Conservation (phyloP, 2,329 filamentous ascomycete species). For the Zasmidium cellare region DNA sequence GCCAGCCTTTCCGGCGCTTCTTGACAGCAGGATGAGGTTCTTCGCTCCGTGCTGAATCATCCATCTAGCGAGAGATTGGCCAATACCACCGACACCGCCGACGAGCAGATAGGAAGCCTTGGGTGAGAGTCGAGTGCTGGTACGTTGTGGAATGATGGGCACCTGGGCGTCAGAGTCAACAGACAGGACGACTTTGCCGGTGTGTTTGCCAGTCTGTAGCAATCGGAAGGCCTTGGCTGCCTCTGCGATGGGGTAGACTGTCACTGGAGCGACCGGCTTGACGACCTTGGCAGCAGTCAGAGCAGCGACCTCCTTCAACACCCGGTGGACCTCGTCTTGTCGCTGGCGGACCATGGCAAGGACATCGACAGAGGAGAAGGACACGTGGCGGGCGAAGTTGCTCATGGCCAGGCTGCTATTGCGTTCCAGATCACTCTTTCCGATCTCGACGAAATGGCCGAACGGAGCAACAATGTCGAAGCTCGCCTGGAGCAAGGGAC, state of each 20-base stretch:
- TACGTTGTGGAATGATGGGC: conserved; percentile 1
- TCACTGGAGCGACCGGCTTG: background rate
- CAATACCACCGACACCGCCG: background rate
- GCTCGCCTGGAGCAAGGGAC: conserved; percentile 28
- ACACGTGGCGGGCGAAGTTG: background rate
- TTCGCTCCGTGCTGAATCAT: conserved; percentile 1
- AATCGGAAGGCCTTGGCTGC: conserved; percentile 19
- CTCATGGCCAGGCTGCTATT: conserved; percentile 18
- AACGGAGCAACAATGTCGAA: conserved; percentile 32
- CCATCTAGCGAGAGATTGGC: conserved; percentile 1
- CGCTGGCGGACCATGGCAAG: background rate
- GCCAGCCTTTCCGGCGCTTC: too few relatives aligned
- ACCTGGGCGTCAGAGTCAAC: conserved; percentile 1
- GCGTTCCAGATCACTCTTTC: conserved; percentile 20
- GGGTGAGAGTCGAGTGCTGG: background rate
- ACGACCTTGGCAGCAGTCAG: too few relatives aligned
- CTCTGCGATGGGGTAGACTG: conserved; percentile 9
- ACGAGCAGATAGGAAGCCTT: conserved; percentile 8
- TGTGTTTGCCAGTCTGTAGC: conserved; percentile 16
- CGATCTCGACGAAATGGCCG: conserved; percentile 35
- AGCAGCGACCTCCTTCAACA: background rate
- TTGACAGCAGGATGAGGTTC: too few relatives aligned
- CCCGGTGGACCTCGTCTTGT: background rate
- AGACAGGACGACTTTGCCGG: conserved; percentile 15
- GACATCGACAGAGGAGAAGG: background rate